Base-by-base conservation (phyloP, 768 basidiomycete species). In the Amanita inopinata region DNA sequence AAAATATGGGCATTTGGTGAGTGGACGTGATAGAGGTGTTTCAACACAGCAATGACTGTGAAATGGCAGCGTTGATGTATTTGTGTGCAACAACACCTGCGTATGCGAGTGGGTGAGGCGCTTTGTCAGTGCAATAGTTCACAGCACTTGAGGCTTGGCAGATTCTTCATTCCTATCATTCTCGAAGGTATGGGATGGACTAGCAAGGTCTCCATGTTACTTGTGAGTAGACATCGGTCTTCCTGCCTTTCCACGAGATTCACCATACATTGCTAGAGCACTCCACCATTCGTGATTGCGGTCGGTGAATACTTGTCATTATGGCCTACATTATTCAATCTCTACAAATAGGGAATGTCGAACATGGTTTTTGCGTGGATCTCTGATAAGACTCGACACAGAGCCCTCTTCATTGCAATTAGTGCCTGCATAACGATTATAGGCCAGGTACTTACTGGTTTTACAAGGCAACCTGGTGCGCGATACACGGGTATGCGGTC, bases 151-250 rank as follows among this genome's bases (percentile, higher is more conserved):
- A 40, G 42, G 18, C 25, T 15, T 20, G 44, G 30, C 43, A 69
- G 69, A 28, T 69, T 61, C 46, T 74, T 74, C 43, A 48, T 73
- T 22, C 66, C 71, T 4, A 62, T 67, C 40, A 71, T 74, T 31
- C 56, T 74, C 37, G 59, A 62, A 14, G 66, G 67, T 3, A 66
- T 74, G 66, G 71, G 71, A 10, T 73, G 71, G 71, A 64, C 59
- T 39, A 48, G 64, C 25, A 53, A 54, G 11, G 54, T 63, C 18
- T 67, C 70, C 9, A 51, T 73, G 35, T 57, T 73, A 33, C 45
- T 74, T 55, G 70, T 70, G 31, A n/a, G 53, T 2, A 35, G n/a
- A 35, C 19, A 14, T 19, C 5, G 4, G 48, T 50, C 30, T 46
- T 38, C 19, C 18, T 40, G 18, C 6, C n/a, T 17, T 27, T 7